Evolutionary conservation across 345 rosid species (phyloP).

Genomic region (Schrenkiella parvula): DNA sequence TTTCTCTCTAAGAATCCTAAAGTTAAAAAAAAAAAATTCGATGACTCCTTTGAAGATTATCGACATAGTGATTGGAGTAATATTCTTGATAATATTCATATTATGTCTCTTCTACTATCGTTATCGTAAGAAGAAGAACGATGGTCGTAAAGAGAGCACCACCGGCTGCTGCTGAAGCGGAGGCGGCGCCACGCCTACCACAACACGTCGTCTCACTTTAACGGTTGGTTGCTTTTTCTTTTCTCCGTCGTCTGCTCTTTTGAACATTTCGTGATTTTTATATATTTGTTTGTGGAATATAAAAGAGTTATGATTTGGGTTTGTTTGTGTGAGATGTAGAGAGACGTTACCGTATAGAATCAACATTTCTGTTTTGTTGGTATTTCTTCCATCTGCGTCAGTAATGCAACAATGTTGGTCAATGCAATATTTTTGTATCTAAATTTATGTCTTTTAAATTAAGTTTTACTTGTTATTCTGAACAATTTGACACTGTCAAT

Average conservation of each 20-base stretch:
- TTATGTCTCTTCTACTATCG: conserved; percentile 24
- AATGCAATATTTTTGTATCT: background rate
- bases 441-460: background rate
- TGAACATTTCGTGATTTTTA: background rate
- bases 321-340: background rate
- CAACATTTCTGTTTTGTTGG: background rate
- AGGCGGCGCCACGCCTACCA: background rate
- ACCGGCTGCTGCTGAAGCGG: conserved; percentile 14
- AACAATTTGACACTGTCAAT: background rate
- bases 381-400: background rate
- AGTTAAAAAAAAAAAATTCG: background rate
- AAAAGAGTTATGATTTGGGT: background rate
- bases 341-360: background rate
- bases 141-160: conserved; percentile 18
- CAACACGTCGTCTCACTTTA: background rate
- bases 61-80: conserved; percentile 22
- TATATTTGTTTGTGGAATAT: background rate
- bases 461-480: background rate
- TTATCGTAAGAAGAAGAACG: background rate
- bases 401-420: background rate
- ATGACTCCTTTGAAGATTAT: conserved; percentile 30
- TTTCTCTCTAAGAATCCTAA: background rate
- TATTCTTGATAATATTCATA: conserved; percentile 20
- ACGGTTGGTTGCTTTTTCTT: background rate
- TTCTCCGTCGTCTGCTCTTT: background rate